phyloP scores from a whole-genome alignment of 2,329 filamentous ascomycete genomes.

The Chaetomium sp. region DNA sequence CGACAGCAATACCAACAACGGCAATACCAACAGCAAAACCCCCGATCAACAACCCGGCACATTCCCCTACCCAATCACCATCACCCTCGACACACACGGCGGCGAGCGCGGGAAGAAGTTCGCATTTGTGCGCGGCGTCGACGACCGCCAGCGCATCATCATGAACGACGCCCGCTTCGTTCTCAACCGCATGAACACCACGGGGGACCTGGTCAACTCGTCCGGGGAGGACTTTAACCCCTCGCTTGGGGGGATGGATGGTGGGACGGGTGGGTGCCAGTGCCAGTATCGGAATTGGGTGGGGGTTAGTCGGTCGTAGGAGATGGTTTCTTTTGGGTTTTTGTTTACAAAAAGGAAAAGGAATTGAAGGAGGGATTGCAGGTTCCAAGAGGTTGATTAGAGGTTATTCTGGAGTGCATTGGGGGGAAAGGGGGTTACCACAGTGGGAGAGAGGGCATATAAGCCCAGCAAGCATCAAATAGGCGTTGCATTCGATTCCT shows the following conservation, averaged over 20 bases:
- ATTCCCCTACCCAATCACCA: constrained; percentile 58
- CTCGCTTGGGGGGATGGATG: constrained; percentile 54
- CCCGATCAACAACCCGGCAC: constrained; percentile 41
- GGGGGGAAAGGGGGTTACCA: background rate
- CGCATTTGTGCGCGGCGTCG: constrained; percentile 47
- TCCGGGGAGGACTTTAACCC: constrained; percentile 36
- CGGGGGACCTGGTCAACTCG: constrained; percentile 48
- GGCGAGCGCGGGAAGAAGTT: constrained; percentile 48
- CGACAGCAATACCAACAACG: constrained; percentile 22
- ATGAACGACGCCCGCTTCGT: constrained; percentile 39
- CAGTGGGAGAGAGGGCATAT: background rate
- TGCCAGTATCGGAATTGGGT: constrained; percentile 56
- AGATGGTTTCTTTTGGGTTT: too few relatives aligned
- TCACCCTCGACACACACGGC: constrained; percentile 57
- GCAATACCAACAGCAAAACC: constrained; percentile 26
- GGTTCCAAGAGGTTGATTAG: background rate
- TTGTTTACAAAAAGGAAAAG: background rate
- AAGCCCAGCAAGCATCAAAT: background rate
- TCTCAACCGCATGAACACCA: constrained; percentile 43
- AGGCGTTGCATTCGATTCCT: background rate
- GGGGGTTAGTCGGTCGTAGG: constrained; percentile 11
- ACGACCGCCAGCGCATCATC: constrained; percentile 40
- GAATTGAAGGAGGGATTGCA: background rate
- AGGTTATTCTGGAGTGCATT: background rate
- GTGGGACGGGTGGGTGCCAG: constrained; percentile 55